Base-by-base conservation (phyloP, 192 early-diverging fungal genomes). In the Lobulomyces angularis region DNA sequence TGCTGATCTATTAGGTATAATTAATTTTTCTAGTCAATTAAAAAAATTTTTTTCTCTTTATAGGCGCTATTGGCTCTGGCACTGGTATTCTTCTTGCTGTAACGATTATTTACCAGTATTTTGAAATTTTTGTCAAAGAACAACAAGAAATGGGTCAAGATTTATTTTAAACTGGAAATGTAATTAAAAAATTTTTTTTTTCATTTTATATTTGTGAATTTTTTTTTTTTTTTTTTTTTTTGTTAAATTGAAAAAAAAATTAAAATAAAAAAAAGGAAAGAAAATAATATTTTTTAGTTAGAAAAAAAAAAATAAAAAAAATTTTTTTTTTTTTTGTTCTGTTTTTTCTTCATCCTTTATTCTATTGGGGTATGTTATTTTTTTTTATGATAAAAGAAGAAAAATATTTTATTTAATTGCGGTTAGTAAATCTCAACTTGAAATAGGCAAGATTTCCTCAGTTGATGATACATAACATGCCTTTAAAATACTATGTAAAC, bases 21-120 rank as follows among this genome's bases (percentile, higher is more conserved):
- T 51, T 14, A 8, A 25, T 9, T 37, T 9, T 11, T n/a, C 11
- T 11, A 39, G 34, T 34, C 11, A 45, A 7, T 6, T 47, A 11
- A 9, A 48, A 23, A 44, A 22, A 0, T 26, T 32, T 58, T 40
- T 32, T 8, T 14, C 37, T 31, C 26, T 7, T n/a, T 56, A 2
- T 45, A 66, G 65, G 90, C 35, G 95, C 95, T 20, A 93, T 99
- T 74, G 95, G 95, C 20, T 93, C 89, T 25, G 95, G 95, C 32
- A 99, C 95, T 16, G 95, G 95, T 80, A 99, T 99, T 48, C 67
- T 99, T 52, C 59, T 99, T 38, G 88, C 90, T 44, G 92, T 96
- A 27, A 99, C 95, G 21, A 96, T 92, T 48, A 99, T 98, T 62
- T 98, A 94, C 78, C 88, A 90, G 68, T 92, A 94, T 77, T 92